Percentiles rank a stretch among this genome's conserved stretches.
Evolutionary conservation across 768 basidiomycete genomes (phyloP).

Genomic region (Agaricus sinodeliciosus): DNA sequence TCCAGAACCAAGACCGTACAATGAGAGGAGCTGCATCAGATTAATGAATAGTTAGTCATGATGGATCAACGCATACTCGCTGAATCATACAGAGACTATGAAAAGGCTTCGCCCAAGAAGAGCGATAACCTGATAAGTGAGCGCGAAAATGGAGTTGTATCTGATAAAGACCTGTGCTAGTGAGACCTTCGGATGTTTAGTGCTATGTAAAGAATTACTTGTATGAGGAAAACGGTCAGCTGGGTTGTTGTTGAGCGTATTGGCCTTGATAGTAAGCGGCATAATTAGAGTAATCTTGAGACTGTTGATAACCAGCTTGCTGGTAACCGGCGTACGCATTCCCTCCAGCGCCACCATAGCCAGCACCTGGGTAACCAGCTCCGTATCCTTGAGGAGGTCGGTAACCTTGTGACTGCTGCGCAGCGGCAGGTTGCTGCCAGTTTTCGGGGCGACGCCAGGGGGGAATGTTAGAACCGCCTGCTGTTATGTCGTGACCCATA

Average conservation of each 20-base stretch:
- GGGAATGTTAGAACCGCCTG: slow-evolving; percentile 76
- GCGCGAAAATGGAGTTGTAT: slow-evolving; percentile 5
- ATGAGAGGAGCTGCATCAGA: slow-evolving; percentile 10
- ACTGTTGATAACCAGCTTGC: slow-evolving; percentile 39
- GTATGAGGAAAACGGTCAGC: slow-evolving; percentile 11
- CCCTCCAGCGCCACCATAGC: slow-evolving; percentile 37
- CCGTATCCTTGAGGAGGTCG: slow-evolving; percentile 66
- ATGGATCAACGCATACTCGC: slow-evolving; percentile 5
- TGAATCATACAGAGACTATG: neutral
- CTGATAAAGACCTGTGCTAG: slow-evolving; percentile 10
- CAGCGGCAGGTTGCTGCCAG: slow-evolving; percentile 59
- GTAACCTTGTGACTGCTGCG: slow-evolving; percentile 48
- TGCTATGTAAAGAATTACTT: slow-evolving; percentile 33
- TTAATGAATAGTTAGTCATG: slow-evolving; percentile 10
- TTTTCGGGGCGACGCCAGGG: slow-evolving; percentile 90
- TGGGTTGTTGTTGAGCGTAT: slow-evolving; percentile 66
- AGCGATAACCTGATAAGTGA: slow-evolving; percentile 6
- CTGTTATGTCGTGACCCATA: slow-evolving; percentile 59
- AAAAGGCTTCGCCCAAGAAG: neutral
- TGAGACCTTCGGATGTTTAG: slow-evolving; percentile 19
- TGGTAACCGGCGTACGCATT: slow-evolving; percentile 45
- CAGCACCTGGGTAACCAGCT: slow-evolving; percentile 20
- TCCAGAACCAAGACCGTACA: slow-evolving; percentile 7
- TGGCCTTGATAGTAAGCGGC: slow-evolving; percentile 86
- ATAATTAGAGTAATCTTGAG: slow-evolving; percentile 77